These are phyloP conservation scores for Ophiobolus disseminans DNA, from an alignment of 2,329 filamentous ascomycete species.

Conservation along the genomic window DNA sequence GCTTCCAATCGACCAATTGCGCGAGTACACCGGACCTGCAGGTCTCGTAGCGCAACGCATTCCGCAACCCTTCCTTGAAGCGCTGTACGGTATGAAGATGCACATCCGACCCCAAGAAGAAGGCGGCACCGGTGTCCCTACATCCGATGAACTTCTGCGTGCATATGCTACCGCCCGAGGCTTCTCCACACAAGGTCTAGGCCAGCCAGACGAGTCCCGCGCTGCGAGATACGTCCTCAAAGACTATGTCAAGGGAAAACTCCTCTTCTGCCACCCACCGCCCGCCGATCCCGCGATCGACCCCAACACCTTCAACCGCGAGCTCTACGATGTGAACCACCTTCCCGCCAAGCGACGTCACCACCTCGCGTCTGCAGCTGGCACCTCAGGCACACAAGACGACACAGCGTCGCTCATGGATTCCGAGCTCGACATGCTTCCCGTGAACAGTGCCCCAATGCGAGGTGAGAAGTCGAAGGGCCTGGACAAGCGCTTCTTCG, in stretches of 20 bases:
- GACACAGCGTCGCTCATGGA: constrained; percentile 53
- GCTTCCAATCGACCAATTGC: constrained; percentile 92
- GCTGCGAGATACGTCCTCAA: constrained; percentile 90
- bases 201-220: constrained; percentile 90
- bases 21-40: constrained; percentile 88
- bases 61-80: constrained; percentile 87
- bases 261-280: constrained; percentile 89
- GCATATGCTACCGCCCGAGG: constrained; percentile 89
- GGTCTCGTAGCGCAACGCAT: constrained; percentile 84
- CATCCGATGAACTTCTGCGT: constrained; percentile 81
- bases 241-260: constrained; percentile 96
- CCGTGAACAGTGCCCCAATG: constrained; percentile 35
- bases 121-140: constrained; percentile 87
- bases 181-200: constrained; percentile 86
- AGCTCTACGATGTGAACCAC: constrained; percentile 83
- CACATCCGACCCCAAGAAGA: constrained; percentile 81
- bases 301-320: constrained; percentile 79
- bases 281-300: constrained; percentile 72
- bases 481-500: constrained; percentile 92
- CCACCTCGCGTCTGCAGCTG: constrained; percentile 62
- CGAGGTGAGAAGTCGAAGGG: constrained; percentile 76
- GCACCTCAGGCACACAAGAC: constrained; percentile 25
- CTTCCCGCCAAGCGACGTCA: constrained; percentile 81
- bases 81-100: constrained; percentile 92
- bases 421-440: constrained; percentile 59